Conservation (phyloP, 129 eudicot species). For the Pulicaria dysenterica region DNA sequence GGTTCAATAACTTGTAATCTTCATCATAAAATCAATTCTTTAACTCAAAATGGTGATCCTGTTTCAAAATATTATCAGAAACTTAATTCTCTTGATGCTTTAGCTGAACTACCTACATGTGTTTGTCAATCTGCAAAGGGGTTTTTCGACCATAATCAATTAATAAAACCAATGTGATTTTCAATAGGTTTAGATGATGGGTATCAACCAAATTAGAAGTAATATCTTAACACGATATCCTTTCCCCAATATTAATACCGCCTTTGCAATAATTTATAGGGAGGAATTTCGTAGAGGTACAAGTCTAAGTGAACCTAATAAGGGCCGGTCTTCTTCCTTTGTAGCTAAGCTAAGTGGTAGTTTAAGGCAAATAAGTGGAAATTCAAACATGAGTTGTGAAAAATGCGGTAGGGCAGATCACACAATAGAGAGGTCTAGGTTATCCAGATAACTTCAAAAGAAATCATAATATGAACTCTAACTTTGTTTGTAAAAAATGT, state of each 20-base stretch:
- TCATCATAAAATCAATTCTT: neutral
- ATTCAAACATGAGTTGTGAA: neutral
- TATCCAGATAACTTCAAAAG: neutral
- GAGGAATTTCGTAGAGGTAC: neutral
- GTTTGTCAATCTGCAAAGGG: neutral
- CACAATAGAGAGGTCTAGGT: neutral
- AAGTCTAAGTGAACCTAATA: neutral
- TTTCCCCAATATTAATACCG: neutral
- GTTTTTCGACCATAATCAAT: neutral
- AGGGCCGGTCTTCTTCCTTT: neutral
- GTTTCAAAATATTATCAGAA: neutral
- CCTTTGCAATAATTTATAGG: neutral
- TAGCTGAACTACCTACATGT: neutral
- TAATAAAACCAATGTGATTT: neutral
- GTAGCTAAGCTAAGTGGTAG: too few species aligned
- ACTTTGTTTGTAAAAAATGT: neutral
- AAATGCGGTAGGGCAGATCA: neutral
- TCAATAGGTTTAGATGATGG: neutral
- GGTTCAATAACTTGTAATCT: neutral
- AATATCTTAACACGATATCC: neutral
- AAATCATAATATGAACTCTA: neutral
- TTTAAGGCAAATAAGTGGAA: too few species aligned
- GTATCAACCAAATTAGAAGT: neutral
- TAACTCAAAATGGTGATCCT: neutral
- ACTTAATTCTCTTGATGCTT: conserved; percentile 15